Percentiles rank a stretch among this genome's conserved stretches.
phyloP scores from a whole-genome alignment of 2,329 filamentous ascomycete genomes.

The Talaromyces sp. region DNA sequence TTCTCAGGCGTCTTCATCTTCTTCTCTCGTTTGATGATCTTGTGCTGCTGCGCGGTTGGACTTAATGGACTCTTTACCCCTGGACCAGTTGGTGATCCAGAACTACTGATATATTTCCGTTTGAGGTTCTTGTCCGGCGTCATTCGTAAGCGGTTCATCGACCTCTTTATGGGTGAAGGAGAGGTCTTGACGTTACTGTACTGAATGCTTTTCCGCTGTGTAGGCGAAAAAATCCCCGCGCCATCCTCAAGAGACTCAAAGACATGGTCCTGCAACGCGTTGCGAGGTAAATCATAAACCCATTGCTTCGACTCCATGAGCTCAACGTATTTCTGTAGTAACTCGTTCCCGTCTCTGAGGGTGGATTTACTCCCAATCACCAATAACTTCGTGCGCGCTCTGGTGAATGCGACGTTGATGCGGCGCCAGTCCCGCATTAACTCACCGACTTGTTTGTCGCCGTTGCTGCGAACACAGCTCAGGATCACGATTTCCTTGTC shows the following conservation, averaged over 20 bases:
- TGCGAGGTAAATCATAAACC: constrained; percentile 68
- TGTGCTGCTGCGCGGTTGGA: constrained; percentile 29
- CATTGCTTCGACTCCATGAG: constrained; percentile 77
- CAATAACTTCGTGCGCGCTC: constrained; percentile 86
- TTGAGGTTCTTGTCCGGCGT: constrained; percentile 20
- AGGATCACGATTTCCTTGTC: constrained; percentile 93
- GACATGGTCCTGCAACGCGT: constrained; percentile 64
- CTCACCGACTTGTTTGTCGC: constrained; percentile 79
- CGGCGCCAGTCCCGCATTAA: constrained; percentile 85
- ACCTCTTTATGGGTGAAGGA: background rate
- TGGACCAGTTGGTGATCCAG: constrained; percentile 8
- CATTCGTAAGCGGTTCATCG: constrained; percentile 19
- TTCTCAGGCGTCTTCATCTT: constrained; percentile 55
- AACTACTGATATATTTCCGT: constrained; percentile 19
- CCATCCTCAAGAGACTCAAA: constrained; percentile 52
- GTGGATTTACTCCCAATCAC: constrained; percentile 81
- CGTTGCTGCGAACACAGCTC: constrained; percentile 82
- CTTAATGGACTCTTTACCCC: constrained; percentile 28
- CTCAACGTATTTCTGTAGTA: constrained; percentile 71
- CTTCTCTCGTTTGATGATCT: constrained; percentile 33
- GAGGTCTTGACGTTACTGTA: constrained; percentile 15
- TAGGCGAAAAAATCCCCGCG: constrained; percentile 7
- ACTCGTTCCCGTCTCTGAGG: constrained; percentile 64
- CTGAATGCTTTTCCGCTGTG: constrained; percentile 23
- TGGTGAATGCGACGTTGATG: constrained; percentile 93